Conservation (phyloP, 768 basidiomycete genomes). For the Erythrobasidium yunnanense region DNA sequence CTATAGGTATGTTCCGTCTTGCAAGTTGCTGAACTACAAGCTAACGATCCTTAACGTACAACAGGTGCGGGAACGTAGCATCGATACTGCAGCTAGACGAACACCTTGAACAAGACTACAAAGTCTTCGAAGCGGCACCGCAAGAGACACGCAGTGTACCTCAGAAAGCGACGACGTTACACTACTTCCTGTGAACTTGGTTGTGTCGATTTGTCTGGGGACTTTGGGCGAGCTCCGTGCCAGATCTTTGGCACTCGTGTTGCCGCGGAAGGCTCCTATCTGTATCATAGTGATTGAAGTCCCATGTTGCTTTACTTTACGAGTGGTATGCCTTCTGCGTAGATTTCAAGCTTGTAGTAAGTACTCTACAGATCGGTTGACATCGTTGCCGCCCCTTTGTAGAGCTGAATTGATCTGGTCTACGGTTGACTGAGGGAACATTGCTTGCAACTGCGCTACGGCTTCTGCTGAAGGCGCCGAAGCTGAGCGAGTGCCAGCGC, state of each 20-base stretch:
- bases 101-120: conserved; percentile 77
- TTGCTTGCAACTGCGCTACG: conserved; percentile 20
- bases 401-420: conserved; percentile 18
- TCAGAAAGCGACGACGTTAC: conserved; percentile 33
- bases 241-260: too few species aligned
- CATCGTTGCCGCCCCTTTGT: conserved; percentile 20
- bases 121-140: conserved; percentile 83
- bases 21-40: conserved; percentile 77
- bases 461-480: conserved; percentile 5
- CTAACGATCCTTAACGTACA: conserved; percentile 89
- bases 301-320: too few species aligned
- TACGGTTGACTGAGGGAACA: conserved; percentile 13
- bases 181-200: conserved; percentile 37
- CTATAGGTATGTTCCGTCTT: conserved; percentile 46
- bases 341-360: background rate
- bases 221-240: too few species aligned
- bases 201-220: too few species aligned
- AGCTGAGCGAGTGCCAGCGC: background rate
- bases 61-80: conserved; percentile 93
- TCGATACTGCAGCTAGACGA: conserved; percentile 98
- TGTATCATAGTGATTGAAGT: too few species aligned
- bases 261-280: too few species aligned
- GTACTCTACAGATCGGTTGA: conserved; percentile 18
- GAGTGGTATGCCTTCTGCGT: too few species aligned
- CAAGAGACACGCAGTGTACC: conserved; percentile 39